Evolutionary conservation across 2,329 filamentous ascomycete genomes (phyloP), one percentile per base, ranked within the genome.

Genomic region (Fragosphaeria purpurea): DNA sequence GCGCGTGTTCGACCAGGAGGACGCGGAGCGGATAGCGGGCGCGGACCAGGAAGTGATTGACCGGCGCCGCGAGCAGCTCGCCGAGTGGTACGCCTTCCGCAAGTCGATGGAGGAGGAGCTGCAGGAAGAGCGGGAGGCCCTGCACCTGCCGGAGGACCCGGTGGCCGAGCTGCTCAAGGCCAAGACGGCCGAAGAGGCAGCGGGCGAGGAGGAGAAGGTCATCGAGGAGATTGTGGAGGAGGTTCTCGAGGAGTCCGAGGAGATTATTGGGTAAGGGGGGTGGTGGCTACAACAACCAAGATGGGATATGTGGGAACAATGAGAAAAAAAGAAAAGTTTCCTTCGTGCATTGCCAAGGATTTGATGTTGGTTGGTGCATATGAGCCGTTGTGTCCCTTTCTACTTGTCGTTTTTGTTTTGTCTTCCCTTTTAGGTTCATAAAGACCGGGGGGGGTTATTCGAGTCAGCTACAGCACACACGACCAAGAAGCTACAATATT

Each of bases 21-120:
- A 98, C 69, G 81, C 85, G 57, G 89, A 94, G 65, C 89, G 91
- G 64, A 90, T 90, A 64, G 91, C 90, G 55, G 91, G 88, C 50
- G 93, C 91, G 61, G 93, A 97, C 72, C 82, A 90, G 62, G 91
- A 90, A 38, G 89, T 98, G 47, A 86, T 98, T 55, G 91, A 97
- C 70, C 83, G 82, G 59, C 82, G 93, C 59, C 83, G 91, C 64
- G 76, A 81, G 61, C 73, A 88, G 63, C 82, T 98, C 60, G 80
- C 85, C 58, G 91, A 97, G 70, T 98, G 93, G 93, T 68, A 83
- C 61, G 80, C 80, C 51, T 98, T 90, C 88, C 79, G 89, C 64
- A 80, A 81, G 61, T 73, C 77, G 53, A 79, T 88, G 58, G 82
- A 86, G 69, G 77, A 77, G 57, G 82, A 95, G 61, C 66, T 91